Conservation (phyloP, 2,329 filamentous ascomycete genomes). For the Furcasterigmium furcatum region DNA sequence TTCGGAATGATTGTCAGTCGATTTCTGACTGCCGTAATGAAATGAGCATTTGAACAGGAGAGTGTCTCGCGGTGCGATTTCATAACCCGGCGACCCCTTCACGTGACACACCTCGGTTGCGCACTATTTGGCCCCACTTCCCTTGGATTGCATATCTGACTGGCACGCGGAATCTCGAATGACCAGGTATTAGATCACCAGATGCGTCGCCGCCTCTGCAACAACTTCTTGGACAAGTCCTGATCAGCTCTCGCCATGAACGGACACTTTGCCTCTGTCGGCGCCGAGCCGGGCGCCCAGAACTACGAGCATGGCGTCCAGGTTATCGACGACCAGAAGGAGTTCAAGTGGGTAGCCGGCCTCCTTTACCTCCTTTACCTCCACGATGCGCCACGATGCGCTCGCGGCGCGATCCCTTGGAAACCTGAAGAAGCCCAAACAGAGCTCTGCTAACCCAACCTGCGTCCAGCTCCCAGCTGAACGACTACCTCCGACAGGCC, state of each 20-base stretch:
- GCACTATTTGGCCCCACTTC: not conserved
- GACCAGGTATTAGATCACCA: not conserved
- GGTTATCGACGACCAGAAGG: conserved; percentile 93
- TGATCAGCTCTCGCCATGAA: conserved; percentile 52
- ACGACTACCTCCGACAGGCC: conserved; percentile 76
- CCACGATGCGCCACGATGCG: no score
- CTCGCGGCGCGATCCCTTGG: no score
- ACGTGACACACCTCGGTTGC: not conserved
- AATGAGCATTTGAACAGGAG: no score
- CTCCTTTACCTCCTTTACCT: conserved; percentile 2
- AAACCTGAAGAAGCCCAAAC: no score
- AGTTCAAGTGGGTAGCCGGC: conserved; percentile 77
- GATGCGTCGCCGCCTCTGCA: no score
- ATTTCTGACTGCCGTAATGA: no score
- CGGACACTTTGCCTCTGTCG: conserved; percentile 75
- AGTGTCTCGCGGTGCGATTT: no score
- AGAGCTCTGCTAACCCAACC: not conserved
- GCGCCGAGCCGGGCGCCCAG: conserved; percentile 59
- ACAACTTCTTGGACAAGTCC: not conserved
- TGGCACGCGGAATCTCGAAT: not conserved
- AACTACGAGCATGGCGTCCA: conserved; percentile 92
- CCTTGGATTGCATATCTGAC: not conserved
- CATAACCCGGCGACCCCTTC: no score
- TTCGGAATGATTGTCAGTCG: no score
- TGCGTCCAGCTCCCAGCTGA: conserved; percentile 64